Conservation (phyloP, 768 basidiomycete genomes). For the Suillus alpinus region DNA sequence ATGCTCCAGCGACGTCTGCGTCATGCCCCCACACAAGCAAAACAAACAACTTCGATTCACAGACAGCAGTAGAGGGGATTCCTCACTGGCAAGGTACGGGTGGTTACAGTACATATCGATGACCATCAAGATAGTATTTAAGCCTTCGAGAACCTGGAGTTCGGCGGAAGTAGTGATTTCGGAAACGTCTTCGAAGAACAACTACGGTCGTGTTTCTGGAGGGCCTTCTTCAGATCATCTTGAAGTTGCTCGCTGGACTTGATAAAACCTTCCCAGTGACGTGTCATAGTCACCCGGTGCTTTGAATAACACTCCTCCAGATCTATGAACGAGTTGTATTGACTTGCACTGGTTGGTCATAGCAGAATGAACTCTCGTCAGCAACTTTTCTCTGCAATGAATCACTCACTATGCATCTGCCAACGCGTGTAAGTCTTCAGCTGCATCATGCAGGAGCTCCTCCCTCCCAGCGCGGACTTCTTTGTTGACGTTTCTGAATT, state of each 20-base stretch:
- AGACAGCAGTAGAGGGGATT: neutral
- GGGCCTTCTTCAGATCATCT: slow-evolving; percentile 32
- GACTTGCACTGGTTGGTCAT: slow-evolving; percentile 36
- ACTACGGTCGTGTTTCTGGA: slow-evolving; percentile 49
- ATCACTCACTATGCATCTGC: slow-evolving; percentile 24
- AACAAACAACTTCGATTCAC: neutral
- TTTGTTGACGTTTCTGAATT: slow-evolving; percentile 46
- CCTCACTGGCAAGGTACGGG: neutral
- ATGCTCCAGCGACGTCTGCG: neutral
- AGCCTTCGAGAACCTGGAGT: slow-evolving; percentile 5
- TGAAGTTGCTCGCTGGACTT: slow-evolving; percentile 37
- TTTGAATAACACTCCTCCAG: slow-evolving; percentile 53
- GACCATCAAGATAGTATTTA: neutral
- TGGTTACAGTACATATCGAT: neutral
- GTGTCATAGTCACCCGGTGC: slow-evolving; percentile 38
- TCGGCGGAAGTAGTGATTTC: slow-evolving; percentile 37
- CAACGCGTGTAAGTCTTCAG: slow-evolving; percentile 44
- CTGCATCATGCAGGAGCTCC: slow-evolving; percentile 46
- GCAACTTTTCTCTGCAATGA: neutral
- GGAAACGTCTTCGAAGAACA: slow-evolving; percentile 52
- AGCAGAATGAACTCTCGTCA: neutral
- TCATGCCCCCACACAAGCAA: neutral
- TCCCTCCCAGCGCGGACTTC: slow-evolving; percentile 44
- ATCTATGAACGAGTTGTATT: slow-evolving; percentile 53
- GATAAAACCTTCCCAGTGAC: slow-evolving; percentile 41